These are phyloP conservation scores for Suhomyces sp. DNA, from an alignment of 805 yeast species.

Conservation along the genomic window DNA sequence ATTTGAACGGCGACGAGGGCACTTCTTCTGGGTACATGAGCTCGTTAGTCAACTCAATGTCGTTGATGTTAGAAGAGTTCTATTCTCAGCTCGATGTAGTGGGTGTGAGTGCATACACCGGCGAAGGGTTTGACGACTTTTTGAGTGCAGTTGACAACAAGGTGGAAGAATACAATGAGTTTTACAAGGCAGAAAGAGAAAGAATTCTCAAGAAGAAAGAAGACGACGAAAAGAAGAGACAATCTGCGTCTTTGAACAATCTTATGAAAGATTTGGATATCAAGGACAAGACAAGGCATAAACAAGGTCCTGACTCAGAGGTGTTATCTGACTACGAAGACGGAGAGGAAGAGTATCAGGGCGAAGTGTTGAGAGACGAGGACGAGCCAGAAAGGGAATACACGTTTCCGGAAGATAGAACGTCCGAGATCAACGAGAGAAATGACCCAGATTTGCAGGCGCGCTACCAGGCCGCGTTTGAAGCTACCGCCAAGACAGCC, in stretches of 20 bases:
- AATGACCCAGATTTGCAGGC: constrained; percentile 54
- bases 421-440: constrained; percentile 53
- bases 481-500: constrained; percentile 56
- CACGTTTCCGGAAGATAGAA: constrained; percentile 66
- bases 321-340: constrained; percentile 48
- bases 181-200: constrained; percentile 83
- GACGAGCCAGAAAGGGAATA: constrained; percentile 58
- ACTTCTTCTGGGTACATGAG: constrained; percentile 87
- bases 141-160: constrained; percentile 79
- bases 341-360: constrained; percentile 49
- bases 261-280: constrained; percentile 88
- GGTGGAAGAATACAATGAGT: constrained; percentile 81
- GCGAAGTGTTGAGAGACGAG: constrained; percentile 44
- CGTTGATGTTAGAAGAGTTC: constrained; percentile 92
- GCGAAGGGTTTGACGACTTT: constrained; percentile 91
- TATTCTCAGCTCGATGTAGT: constrained; percentile 90
- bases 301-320: constrained; percentile 34
- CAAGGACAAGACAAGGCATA: constrained; percentile 29
- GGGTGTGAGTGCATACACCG: constrained; percentile 90
- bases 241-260: constrained; percentile 65
- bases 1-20: constrained; percentile 58
- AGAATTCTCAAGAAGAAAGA: constrained; percentile 72
- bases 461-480: constrained; percentile 73
- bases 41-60: constrained; percentile 90
- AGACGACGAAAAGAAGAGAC: constrained; percentile 67